Evolutionary conservation across 73 alveolate genomes (phyloP).

Genomic region (Paramecium primaurelia): DNA sequence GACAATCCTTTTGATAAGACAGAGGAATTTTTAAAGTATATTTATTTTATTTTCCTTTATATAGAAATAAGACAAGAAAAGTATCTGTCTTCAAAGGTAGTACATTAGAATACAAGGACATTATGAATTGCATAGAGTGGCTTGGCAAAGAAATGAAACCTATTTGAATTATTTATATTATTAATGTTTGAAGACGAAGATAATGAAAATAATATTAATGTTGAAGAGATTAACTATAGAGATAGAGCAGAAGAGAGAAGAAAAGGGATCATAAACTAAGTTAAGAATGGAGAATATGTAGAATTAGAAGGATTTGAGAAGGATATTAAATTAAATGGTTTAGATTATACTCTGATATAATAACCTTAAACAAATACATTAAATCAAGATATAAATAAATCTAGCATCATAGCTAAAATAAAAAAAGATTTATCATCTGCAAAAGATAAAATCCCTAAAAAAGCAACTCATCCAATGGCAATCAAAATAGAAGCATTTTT

Average conservation of each 20-base stretch:
- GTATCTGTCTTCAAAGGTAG: not conserved
- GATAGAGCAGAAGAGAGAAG: slow-evolving; percentile 8
- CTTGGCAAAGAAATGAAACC: slow-evolving; percentile 47
- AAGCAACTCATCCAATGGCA: not conserved
- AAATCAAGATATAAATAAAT: not conserved
- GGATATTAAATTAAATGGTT: not conserved
- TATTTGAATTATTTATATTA: not conserved
- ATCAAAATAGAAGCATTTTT: slow-evolving; percentile 1
- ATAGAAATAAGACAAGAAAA: not conserved
- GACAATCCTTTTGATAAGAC: not conserved
- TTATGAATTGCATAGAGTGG: slow-evolving; percentile 35
- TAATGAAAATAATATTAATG: not conserved
- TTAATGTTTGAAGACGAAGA: not conserved
- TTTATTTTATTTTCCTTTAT: not conserved
- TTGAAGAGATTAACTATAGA: not conserved
- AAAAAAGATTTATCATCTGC: not conserved
- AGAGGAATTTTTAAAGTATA: not conserved
- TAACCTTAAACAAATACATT: not conserved
- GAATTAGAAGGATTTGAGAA: not conserved
- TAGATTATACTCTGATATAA: not conserved
- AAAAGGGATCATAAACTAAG: not conserved
- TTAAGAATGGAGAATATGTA: not conserved
- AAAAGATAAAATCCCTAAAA: not conserved
- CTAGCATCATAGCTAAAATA: not conserved
- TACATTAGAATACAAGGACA: not conserved